Percentiles rank a stretch among this genome's conserved stretches.
Conservation (phyloP, 208 protist genomes). For the Leptomonas seymouri region DNA sequence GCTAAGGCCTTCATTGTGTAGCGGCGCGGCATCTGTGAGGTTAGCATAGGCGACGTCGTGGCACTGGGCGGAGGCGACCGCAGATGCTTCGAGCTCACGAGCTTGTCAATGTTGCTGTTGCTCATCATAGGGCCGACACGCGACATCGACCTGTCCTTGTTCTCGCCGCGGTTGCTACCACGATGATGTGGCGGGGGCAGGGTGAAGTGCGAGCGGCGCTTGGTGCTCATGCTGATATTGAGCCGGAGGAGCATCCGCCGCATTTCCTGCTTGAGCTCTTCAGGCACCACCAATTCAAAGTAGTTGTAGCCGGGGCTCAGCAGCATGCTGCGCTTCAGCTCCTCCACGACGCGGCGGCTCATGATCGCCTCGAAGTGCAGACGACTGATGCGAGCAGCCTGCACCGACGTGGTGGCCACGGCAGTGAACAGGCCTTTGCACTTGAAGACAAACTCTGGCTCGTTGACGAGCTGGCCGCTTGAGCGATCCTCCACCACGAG, state of each 20-base stretch:
- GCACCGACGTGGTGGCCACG: constrained; percentile 42
- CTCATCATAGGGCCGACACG: not conserved
- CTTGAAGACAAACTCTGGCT: constrained; percentile 66
- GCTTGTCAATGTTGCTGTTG: constrained; percentile 1
- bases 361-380: constrained; percentile 74
- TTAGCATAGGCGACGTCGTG: not conserved
- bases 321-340: constrained; percentile 54
- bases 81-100: not conserved
- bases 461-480: constrained; percentile 52
- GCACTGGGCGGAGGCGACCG: constrained; percentile 5
- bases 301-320: constrained; percentile 54
- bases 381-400: constrained; percentile 61
- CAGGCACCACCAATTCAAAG: constrained; percentile 44
- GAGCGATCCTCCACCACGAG: constrained; percentile 27
- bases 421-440: constrained; percentile 54
- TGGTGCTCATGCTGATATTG: constrained; percentile 7
- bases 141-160: constrained; percentile 4
- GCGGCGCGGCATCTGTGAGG: not conserved
- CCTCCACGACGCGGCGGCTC: constrained; percentile 36
- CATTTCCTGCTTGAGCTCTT: constrained; percentile 54
- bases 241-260: constrained; percentile 33
- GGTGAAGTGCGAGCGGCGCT: constrained; percentile 4
- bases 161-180: constrained; percentile 1
- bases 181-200: not conserved
- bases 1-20: not conserved